These are phyloP conservation scores for Cantharellus cinnabarinus DNA, from an alignment of 768 basidiomycete genomes.

Conservation along the genomic window DNA sequence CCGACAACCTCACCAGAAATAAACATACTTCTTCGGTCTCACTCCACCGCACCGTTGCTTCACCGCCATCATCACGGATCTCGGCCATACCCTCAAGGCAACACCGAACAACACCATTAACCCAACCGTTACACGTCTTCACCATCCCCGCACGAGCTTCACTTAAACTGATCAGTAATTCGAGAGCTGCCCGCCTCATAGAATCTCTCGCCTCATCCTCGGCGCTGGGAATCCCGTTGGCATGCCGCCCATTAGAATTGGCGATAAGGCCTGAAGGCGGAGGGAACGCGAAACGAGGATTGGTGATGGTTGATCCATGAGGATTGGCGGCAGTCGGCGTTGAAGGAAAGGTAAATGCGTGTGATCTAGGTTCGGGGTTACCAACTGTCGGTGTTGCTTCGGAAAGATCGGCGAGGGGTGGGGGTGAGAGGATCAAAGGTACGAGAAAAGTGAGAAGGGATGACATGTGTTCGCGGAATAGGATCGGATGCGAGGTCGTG, in stretches of 20 bases:
- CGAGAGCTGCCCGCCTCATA: conserved; percentile 51
- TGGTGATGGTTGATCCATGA: background rate
- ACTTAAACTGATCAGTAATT: conserved; percentile 65
- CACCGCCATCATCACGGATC: conserved; percentile 36
- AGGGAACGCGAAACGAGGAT: background rate
- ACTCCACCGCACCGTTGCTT: conserved; percentile 14
- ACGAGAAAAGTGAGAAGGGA: conserved; percentile 52
- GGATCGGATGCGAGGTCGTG: conserved; percentile 38
- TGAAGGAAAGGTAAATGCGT: conserved; percentile 5
- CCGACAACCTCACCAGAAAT: background rate
- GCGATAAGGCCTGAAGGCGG: background rate
- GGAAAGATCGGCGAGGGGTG: conserved; percentile 18
- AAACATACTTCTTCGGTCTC: conserved; percentile 28
- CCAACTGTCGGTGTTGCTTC: conserved; percentile 34
- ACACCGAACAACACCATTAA: conserved; percentile 43
- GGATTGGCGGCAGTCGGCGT: conserved; percentile 10
- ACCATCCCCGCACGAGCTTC: conserved; percentile 58
- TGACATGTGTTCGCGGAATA: conserved; percentile 57
- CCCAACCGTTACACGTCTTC: conserved; percentile 48
- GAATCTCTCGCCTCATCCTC: conserved; percentile 46
- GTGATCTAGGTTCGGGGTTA: conserved; percentile 21
- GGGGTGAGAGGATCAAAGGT: conserved; percentile 40
- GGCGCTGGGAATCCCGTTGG: conserved; percentile 9
- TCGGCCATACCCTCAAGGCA: conserved; percentile 72
- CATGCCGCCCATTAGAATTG: background rate